Evolutionary conservation across 2,329 filamentous ascomycete genomes (phyloP).

Genomic region (Pestalotiopsis sp.): DNA sequence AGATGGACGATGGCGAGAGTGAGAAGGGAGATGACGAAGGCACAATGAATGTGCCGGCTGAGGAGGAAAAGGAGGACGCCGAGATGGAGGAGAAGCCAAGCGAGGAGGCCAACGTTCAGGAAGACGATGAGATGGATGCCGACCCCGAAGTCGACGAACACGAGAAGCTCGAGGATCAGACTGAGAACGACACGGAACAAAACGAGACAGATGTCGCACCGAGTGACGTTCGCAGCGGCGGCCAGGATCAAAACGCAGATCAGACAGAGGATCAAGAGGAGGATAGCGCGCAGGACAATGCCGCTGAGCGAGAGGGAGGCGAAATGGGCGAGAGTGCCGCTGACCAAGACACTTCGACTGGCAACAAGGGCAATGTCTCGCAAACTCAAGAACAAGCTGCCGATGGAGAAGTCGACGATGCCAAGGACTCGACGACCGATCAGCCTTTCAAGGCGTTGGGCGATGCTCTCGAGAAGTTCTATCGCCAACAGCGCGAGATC

Average conservation of each 20-base stretch:
- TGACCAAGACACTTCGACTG: slow-evolving; percentile 63
- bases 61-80: slow-evolving; percentile 56
- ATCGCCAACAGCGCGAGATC: slow-evolving; percentile 85
- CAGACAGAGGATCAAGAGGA: slow-evolving; percentile 63
- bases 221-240: slow-evolving; percentile 65
- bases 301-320: slow-evolving; percentile 67
- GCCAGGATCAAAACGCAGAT: slow-evolving; percentile 67
- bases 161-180: slow-evolving; percentile 28
- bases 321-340: slow-evolving; percentile 66
- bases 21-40: slow-evolving; percentile 45
- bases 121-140: slow-evolving; percentile 35
- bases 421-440: slow-evolving; percentile 45
- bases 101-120: slow-evolving; percentile 31
- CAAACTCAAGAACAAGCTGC: slow-evolving; percentile 45
- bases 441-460: slow-evolving; percentile 94
- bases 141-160: slow-evolving; percentile 36
- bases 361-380: slow-evolving; percentile 62
- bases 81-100: slow-evolving; percentile 51
- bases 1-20: slow-evolving; percentile 40
- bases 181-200: slow-evolving; percentile 48
- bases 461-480: slow-evolving; percentile 90
- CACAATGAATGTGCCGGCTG: slow-evolving; percentile 42
- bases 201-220: slow-evolving; percentile 65
- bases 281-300: slow-evolving; percentile 60
- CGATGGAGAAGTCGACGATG: slow-evolving; percentile 45